These are phyloP conservation scores for Botrytis porri DNA, from an alignment of 2,329 filamentous ascomycete species.

Conservation along the genomic window DNA sequence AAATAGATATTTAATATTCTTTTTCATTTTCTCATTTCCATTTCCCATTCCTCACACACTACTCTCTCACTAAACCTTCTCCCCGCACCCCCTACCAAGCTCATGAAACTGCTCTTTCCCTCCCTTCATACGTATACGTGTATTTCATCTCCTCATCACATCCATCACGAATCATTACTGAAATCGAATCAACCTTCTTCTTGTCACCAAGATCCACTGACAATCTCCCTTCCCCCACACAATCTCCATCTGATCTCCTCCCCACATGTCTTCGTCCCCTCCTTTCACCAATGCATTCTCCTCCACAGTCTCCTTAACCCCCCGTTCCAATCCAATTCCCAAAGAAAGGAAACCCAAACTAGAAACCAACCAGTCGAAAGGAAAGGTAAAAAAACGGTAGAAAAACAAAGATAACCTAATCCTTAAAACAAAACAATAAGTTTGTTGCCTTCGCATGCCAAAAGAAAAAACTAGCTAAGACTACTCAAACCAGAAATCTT, in stretches of 20 bases:
- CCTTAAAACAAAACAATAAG: neutral
- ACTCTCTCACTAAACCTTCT: neutral
- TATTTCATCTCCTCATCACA: neutral
- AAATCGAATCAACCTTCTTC: neutral
- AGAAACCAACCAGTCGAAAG: neutral
- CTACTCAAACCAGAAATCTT: constrained; percentile 9
- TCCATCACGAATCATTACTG: constrained; percentile 8
- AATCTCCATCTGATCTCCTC: neutral
- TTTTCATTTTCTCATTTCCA: constrained; percentile 11
- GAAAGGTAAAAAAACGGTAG: neutral
- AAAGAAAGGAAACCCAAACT: constrained; percentile 3
- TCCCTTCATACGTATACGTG: constrained; percentile 5
- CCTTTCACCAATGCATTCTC: neutral
- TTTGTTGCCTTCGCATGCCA: neutral
- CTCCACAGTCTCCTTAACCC: neutral
- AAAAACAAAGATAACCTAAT: neutral
- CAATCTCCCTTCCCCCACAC: neutral
- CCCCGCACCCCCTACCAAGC: neutral
- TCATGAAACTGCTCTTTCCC: neutral
- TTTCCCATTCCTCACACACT: neutral
- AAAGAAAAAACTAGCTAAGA: neutral
- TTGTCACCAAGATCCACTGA: neutral
- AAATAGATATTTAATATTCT: neutral
- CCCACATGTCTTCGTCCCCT: neutral
- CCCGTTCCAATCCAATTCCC: neutral